Percentiles rank a stretch among this genome's conserved stretches.
Evolutionary conservation across 208 protist genomes (phyloP).

Genomic region (Tritrichomonas musculus): DNA sequence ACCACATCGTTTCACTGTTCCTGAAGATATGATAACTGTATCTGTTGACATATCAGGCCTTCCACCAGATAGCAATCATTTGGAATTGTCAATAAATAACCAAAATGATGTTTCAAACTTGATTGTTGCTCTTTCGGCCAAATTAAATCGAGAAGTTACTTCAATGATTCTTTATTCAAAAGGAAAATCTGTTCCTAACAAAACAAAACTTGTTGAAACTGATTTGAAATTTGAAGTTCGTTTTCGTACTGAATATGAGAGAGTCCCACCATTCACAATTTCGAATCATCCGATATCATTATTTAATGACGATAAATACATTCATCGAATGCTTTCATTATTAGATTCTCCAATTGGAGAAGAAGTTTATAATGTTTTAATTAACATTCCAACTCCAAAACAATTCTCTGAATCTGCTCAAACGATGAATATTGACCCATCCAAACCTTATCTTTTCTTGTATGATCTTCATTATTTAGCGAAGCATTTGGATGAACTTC

Average conservation of each 20-base stretch:
- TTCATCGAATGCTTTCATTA: not conserved
- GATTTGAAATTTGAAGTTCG: not conserved
- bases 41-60: too few relatives aligned
- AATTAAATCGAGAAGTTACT: too few relatives aligned
- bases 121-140: too few relatives aligned
- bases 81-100: too few relatives aligned
- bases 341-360: not conserved
- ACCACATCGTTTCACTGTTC: too few relatives aligned
- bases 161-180: too few relatives aligned
- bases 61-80: too few relatives aligned
- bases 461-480: not conserved
- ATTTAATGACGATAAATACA: not conserved
- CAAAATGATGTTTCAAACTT: too few relatives aligned
- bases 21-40: too few relatives aligned
- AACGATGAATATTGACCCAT: not conserved
- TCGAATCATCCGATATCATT: slow-evolving; percentile 10
- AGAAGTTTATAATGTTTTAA: not conserved
- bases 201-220: too few relatives aligned
- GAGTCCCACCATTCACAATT: not conserved
- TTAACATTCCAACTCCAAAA: not conserved
- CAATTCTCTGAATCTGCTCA: too few relatives aligned
- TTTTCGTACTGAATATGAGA: not conserved
- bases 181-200: too few relatives aligned
- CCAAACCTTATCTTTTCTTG: not conserved
- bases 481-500: not conserved